A percentile compares a stretch with the other conserved stretches of the same genome.
Conservation (phyloP, 2,329 filamentous ascomycete genomes). For the Chaetomiaceae sp. region DNA sequence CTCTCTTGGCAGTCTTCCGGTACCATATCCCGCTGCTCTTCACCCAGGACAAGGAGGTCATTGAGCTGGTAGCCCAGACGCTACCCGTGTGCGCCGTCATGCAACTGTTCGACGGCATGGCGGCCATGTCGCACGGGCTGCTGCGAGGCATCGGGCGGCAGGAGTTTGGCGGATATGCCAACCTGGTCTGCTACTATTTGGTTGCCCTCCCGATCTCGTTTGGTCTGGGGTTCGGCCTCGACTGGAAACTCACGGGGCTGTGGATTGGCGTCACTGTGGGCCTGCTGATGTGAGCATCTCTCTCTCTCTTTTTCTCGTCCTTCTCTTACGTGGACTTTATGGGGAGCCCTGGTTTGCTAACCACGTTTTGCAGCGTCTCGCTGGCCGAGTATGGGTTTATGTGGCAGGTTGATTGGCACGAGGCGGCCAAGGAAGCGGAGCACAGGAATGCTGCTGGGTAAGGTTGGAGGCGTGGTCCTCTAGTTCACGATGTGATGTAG, state of each 20-base stretch:
- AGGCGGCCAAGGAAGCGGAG: constrained; percentile 49
- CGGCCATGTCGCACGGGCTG: constrained; percentile 75
- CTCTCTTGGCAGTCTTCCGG: constrained; percentile 62
- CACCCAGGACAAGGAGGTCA: constrained; percentile 67
- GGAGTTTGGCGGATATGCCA: constrained; percentile 83
- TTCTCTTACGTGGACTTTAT: no score
- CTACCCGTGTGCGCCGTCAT: constrained; percentile 81
- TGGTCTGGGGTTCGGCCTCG: constrained; percentile 67
- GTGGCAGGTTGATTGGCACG: constrained; percentile 48
- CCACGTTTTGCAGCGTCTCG: constrained; percentile 39
- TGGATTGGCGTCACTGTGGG: constrained; percentile 78
- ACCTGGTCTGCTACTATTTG: constrained; percentile 79
- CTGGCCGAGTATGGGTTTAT: constrained; percentile 52
- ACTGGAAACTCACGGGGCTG: constrained; percentile 73
- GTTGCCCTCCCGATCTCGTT: constrained; percentile 83
- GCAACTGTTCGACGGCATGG: constrained; percentile 81
- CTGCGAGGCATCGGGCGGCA: constrained; percentile 84
- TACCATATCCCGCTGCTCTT: constrained; percentile 73
- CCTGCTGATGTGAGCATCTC: constrained; percentile 56
- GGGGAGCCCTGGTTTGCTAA: constrained; percentile 14
- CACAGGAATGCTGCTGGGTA: constrained; percentile 38
- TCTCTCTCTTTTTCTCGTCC: not conserved
- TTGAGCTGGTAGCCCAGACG: constrained; percentile 60
- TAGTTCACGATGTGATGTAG: no score
- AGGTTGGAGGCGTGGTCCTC: not conserved